These are phyloP conservation scores for Pharnaceum exiguum DNA, from an alignment of 148 eudicot species.

Conservation along the genomic window DNA sequence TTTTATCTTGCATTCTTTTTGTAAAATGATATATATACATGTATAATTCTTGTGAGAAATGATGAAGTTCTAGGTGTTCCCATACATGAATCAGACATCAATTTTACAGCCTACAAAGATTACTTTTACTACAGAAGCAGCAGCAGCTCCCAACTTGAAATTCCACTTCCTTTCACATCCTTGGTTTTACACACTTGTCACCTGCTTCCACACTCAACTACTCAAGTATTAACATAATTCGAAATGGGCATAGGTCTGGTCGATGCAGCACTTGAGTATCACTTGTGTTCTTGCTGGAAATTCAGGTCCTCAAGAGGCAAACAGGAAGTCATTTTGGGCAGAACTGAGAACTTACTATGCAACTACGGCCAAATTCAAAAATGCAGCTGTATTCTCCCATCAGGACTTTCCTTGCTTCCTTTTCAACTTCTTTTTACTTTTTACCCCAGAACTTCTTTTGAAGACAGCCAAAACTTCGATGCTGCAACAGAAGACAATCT, in stretches of 20 bases:
- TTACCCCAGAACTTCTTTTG: slow-evolving; percentile 44
- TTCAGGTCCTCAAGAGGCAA: not conserved
- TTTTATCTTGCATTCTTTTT: slow-evolving; percentile 17
- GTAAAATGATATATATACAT: slow-evolving; percentile 21
- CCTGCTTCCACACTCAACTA: too few relatives aligned
- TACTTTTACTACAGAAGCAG: not conserved
- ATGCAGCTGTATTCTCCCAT: slow-evolving; percentile 12
- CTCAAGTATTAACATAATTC: too few relatives aligned
- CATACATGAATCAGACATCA: slow-evolving; percentile 4
- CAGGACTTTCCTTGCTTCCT: slow-evolving; percentile 60
- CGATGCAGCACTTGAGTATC: not conserved
- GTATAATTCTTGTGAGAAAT: not conserved
- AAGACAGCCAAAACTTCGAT: slow-evolving; percentile 92
- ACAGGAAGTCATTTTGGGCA: not conserved
- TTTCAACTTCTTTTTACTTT: slow-evolving; percentile 55
- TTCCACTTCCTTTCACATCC: not conserved
- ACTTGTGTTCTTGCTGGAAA: not conserved
- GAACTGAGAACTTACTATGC: not conserved
- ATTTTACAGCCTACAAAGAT: slow-evolving; percentile 11
- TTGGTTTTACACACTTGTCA: too few relatives aligned
- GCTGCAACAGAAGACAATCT: slow-evolving; percentile 45
- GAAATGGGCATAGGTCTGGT: too few relatives aligned
- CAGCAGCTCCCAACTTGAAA: not conserved
- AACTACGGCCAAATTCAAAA: slow-evolving; percentile 6
- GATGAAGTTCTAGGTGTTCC: slow-evolving; percentile 7